Evolutionary conservation across 306 rosid species (phyloP).

Genomic region (Ochetophila trinervis): DNA sequence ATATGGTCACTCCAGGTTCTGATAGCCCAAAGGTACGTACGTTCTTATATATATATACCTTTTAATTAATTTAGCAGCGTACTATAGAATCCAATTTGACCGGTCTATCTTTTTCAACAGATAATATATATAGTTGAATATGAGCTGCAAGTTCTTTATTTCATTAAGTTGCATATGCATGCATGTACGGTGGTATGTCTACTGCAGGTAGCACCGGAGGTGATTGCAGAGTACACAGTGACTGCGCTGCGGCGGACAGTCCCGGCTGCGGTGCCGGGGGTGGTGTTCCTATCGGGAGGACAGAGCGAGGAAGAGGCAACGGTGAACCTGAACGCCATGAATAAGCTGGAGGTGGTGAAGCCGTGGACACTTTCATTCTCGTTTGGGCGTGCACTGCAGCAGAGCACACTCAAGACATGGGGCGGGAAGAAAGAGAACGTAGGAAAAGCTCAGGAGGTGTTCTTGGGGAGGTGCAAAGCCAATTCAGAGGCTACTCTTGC

Average conservation of each 20-base stretch:
- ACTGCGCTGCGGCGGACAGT: constrained; percentile 72
- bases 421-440: constrained; percentile 77
- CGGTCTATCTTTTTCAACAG: too few relatives aligned
- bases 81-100: too few relatives aligned
- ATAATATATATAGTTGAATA: too few relatives aligned
- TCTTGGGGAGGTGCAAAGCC: constrained; percentile 73
- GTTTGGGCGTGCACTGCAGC: constrained; percentile 82
- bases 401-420: constrained; percentile 91
- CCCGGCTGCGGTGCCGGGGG: constrained; percentile 82
- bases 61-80: too few relatives aligned
- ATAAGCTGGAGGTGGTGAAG: constrained; percentile 63
- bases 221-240: constrained; percentile 74
- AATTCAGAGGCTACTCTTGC: constrained; percentile 84
- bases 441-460: constrained; percentile 64
- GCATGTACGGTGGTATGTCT: background rate
- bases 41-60: background rate
- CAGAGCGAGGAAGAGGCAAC: constrained; percentile 93
- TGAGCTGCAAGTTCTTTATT: too few relatives aligned
- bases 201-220: constrained; percentile 59
- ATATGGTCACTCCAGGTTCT: constrained; percentile 93
- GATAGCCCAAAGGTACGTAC: constrained; percentile 85
- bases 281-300: constrained; percentile 86
- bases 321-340: constrained; percentile 70
- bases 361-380: constrained; percentile 97
- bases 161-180: background rate